Evolutionary conservation across 176 grass and related monocot genomes (phyloP), one percentile per base, ranked within the genome.

Genomic region (Rhynchospora breviuscula): DNA sequence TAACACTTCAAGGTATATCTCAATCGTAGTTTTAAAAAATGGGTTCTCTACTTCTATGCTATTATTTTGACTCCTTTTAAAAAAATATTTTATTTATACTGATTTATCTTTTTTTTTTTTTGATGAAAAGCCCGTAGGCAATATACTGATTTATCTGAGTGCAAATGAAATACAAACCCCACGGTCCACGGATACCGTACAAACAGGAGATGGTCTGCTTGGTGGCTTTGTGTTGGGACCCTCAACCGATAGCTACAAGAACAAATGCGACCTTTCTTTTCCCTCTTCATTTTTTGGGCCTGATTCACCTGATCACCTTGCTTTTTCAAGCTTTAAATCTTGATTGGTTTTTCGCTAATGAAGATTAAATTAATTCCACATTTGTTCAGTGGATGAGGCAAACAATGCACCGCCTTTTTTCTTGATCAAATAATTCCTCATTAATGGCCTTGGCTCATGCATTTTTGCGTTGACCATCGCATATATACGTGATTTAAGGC

Each of bases 161-260:
- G 63, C 63, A 33, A 33, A 65, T 65, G 22, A 66, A 66, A 66
- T 67, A 52, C 46, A 74, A 74, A 74, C 10, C 6, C 47, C 47
- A 57, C 2, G 13, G 14, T 2, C 47, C 47, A 57, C 2, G 13
- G 14, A 33, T 29, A 6, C 73, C 49, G 25, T 33, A 78, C 49
- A 57, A 78, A 7, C 25, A 18, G 73, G 51, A 57, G 51, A 57
- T 78, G 51, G 73, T 78, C 51, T 78, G 23, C 25, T 31, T 77
- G 22, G 72, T 77, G 72, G 21, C 48, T 77, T 77, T 15, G 47
- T 29, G 71, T 19, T 53, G 22, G 71, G 48, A 76, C 71, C 71
- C 7, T 19, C 44, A 72, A 72, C 18, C 21, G 2, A n/a, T 4
- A 72, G 17, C 43, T 72, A 72, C 68, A 72, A 47, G 43, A 72